Evolutionary conservation across 164 flowering plant genomes (phyloP).

Genomic region (Tinospora cordifolia): DNA sequence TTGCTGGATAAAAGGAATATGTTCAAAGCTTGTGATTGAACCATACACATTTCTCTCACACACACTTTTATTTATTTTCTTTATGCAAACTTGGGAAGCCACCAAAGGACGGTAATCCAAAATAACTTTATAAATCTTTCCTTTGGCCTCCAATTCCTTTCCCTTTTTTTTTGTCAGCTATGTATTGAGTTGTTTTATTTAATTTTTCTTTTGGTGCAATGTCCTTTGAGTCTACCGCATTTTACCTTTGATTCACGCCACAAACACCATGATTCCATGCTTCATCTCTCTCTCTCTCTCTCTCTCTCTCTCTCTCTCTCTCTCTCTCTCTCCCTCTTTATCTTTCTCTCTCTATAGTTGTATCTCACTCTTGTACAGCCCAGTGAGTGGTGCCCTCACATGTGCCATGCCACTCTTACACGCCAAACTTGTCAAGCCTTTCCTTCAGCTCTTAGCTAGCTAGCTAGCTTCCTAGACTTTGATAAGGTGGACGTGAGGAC

Average conservation of each 20-base stretch:
- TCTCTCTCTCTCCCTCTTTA: not conserved
- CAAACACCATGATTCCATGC: conserved; percentile 17
- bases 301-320: not conserved
- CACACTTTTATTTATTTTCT: not conserved
- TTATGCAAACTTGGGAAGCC: not conserved
- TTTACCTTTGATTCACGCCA: conserved; percentile 13
- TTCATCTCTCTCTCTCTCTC: not conserved
- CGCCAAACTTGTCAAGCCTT: not conserved
- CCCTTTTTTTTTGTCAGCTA: conserved; percentile 5
- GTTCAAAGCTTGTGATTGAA: not conserved
- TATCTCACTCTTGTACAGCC: conserved; percentile 4
- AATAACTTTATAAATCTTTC: not conserved
- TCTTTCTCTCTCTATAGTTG: not conserved
- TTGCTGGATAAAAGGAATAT: not conserved
- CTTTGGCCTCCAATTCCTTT: not conserved
- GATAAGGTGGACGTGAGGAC: not conserved
- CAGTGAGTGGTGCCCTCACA: conserved; percentile 2
- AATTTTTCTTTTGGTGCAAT: not conserved
- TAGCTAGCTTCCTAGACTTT: not conserved
- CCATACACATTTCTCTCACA: not conserved
- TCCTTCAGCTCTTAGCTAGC: not conserved
- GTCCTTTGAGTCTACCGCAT: not conserved
- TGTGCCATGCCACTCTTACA: conserved; percentile 12
- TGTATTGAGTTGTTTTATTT: not conserved
- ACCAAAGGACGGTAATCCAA: not conserved